These are phyloP conservation scores for Eimeria sp. DNA, from an alignment of 169 alveolate genomes.

Conservation along the genomic window DNA sequence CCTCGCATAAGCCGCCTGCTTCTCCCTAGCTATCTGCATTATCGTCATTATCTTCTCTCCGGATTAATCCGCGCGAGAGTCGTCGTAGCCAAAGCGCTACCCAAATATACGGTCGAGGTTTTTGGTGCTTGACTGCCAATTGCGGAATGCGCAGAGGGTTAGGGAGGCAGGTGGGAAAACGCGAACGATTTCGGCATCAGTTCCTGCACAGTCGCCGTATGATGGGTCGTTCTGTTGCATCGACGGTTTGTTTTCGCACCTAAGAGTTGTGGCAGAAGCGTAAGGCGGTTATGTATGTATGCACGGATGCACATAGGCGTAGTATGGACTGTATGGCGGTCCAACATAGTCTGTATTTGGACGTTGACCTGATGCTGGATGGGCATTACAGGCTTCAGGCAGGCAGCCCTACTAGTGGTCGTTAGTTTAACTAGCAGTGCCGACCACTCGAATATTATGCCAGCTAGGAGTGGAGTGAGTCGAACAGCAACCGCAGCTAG, in stretches of 20 bases:
- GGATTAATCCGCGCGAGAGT: slow-evolving; percentile 21
- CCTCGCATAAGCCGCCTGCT: slow-evolving; percentile 42
- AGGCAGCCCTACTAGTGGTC: no score
- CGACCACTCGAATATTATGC: no score
- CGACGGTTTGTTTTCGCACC: not conserved
- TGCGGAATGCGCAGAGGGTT: slow-evolving; percentile 43
- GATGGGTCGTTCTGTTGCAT: not conserved
- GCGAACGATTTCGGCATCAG: slow-evolving; percentile 47
- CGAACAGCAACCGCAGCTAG: no score
- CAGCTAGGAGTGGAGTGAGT: no score
- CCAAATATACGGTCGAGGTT: slow-evolving; percentile 49
- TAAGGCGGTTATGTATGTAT: no score
- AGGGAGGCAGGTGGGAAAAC: slow-evolving; percentile 53
- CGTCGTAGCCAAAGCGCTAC: slow-evolving; percentile 74
- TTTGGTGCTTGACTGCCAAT: slow-evolving; percentile 56
- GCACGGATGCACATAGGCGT: no score
- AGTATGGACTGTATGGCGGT: no score
- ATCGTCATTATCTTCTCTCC: not conserved
- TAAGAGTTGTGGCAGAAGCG: not conserved
- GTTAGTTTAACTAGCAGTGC: no score
- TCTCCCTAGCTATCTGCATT: slow-evolving; percentile 35
- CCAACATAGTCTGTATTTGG: no score
- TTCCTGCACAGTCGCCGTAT: slow-evolving; percentile 28
- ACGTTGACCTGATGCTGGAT: no score
- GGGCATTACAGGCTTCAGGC: no score